Evolutionary conservation across 306 rosid species (phyloP), one percentile per base, ranked within the genome.

Genomic region (Trifolium pratense): DNA sequence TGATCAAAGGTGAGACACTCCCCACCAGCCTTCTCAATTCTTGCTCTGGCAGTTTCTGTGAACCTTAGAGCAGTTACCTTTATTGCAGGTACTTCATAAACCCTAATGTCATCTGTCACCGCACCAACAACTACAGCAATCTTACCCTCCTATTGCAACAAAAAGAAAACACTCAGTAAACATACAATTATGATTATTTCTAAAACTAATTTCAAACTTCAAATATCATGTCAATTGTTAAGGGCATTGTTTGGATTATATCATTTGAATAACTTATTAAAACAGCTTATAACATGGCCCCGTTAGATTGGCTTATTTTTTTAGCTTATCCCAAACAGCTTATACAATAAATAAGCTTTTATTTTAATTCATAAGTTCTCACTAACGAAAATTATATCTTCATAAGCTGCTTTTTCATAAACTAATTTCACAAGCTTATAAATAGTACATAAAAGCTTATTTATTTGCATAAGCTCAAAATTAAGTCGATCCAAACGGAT

Each of bases 21-120:
- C 16, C 88, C 90, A 23, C 92, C 92, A n/a, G 88, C 90, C 80
- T 88, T 88, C 87, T 81, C 88, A 75, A 88, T 88, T 75, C 89
- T 83, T 42, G 90, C 90, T 58, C 92, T 79, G 14, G 92, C 92
- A 14, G 88, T 88, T 70, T 88, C 90, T 0, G 92, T 88, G 88
- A 88, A 88, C 83, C 92, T 84, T 37, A 88, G 79, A n/a, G 90
- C 92, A 46, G 88, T 75, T 8, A 88, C 90, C 70, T 86, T 88
- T 5, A 88, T 39, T 1, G 81, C 61, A 14, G 92, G 90, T 1
- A 88, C 87, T 2, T 88, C 87, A 1, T 78, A 63, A 5, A 84
- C 88, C 2, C 90, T 51, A 73, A 79, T 84, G 64, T 88, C 90
- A 20, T 88, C 92, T 0, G 92, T 86, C 43, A 88, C 88, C 0